Evolutionary conservation across 805 yeast species (phyloP), one percentile per base, ranked within the genome.

Genomic region (Sugiyamaella americana): DNA sequence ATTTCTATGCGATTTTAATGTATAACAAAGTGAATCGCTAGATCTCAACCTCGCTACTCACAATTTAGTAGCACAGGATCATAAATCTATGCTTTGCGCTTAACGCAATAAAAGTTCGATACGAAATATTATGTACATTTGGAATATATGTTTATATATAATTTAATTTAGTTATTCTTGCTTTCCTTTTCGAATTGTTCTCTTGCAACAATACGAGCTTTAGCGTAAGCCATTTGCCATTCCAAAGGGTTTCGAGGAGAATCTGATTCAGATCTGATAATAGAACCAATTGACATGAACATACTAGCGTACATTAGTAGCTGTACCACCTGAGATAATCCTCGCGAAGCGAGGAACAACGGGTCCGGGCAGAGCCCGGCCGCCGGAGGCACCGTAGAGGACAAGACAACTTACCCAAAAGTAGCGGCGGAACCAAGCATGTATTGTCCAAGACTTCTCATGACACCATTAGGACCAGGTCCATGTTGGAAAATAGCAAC

Each of bases 381-480:
- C n/a, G n/a, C n/a, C n/a, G n/a, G n/a, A n/a, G n/a, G n/a, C n/a
- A n/a, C n/a, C n/a, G n/a, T n/a, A n/a, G n/a, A n/a, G n/a, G n/a
- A 2, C 34, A 20, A 36, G 4, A 18, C 19, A 10, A 57, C 64
- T 44, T 43, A 61, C 65, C 97, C 97, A 67, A 93, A 91, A 8
- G 97, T 91, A 41, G 94, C 96, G 2, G 96, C 96, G 3, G 96
- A 87, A 46, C 97, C 97, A 59, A 84, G 82, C 68, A 93, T 89
- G 68, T 89, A 93, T 69, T 91, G 96, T 47, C 98, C 98, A 61
- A 93, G 71, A 1, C 97, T 91, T 70, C 96, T 82, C 82, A 93
- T 85, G 48, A 87, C 87, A 47, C 99, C 99, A 61, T 87, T 85
- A 41, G 99, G 98, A 11, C 96, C 96, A n/a, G 98, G 93, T 17